phyloP scores from a whole-genome alignment of 2,329 filamentous ascomycete species.

The Phaeophleospora eucalypticola region DNA sequence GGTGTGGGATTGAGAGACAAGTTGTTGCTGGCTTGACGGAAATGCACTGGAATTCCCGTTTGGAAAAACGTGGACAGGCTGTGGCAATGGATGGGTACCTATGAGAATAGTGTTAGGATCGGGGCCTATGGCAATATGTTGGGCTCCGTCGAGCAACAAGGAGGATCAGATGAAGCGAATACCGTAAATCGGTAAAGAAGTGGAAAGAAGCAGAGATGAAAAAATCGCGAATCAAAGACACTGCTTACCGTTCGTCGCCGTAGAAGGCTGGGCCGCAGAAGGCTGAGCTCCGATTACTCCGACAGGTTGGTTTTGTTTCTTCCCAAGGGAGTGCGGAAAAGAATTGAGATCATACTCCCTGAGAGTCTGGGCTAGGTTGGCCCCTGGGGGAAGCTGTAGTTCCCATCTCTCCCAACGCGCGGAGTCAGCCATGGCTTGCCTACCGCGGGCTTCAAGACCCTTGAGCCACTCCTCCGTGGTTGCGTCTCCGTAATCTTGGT shows the following conservation, averaged over 20 bases:
- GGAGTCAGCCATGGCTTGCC: conserved; percentile 56
- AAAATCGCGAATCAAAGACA: not conserved
- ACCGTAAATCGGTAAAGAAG: no score
- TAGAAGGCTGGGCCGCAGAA: not conserved
- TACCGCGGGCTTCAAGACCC: conserved; percentile 62
- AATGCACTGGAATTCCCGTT: conserved; percentile 12
- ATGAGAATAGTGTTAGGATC: conserved; percentile 14
- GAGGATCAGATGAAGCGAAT: no score
- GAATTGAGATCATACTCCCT: conserved; percentile 32
- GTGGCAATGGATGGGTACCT: conserved; percentile 28
- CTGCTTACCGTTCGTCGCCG: conserved; percentile 27
- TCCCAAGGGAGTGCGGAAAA: conserved; percentile 22
- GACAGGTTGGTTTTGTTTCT: conserved; percentile 21
- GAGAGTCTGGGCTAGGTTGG: conserved; percentile 27
- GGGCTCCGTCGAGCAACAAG: not conserved
- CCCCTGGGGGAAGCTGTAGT: conserved; percentile 31
- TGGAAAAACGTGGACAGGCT: conserved; percentile 26
- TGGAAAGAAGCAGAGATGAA: not conserved
- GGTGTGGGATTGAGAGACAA: conserved; percentile 19
- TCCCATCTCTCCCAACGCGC: conserved; percentile 75
- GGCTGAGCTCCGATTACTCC: conserved; percentile 19
- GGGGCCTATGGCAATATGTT: not conserved
- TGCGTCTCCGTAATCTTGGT: conserved; percentile 42
- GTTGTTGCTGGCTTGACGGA: conserved; percentile 15
- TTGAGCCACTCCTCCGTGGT: conserved; percentile 75